Evolutionary conservation across 2,329 filamentous ascomycete species (phyloP).

Genomic region (Penicillium digitatum): DNA sequence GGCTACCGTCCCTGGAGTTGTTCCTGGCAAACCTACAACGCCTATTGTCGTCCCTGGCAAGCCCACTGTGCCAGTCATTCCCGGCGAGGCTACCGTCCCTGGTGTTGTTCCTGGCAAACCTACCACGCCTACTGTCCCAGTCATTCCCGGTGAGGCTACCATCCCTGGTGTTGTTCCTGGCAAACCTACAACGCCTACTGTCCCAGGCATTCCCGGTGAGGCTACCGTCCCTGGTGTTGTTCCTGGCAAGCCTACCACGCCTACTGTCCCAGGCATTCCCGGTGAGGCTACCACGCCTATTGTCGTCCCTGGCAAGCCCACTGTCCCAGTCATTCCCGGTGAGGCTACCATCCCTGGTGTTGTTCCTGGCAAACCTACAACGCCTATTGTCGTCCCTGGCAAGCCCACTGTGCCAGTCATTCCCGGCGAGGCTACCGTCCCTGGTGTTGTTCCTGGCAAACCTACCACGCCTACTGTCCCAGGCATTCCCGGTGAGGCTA

Average conservation of each 20-base stretch:
- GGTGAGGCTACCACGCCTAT: background rate
- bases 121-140: background rate
- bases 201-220: background rate
- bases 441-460: background rate
- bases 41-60: too few relatives aligned
- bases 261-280: background rate
- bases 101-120: background rate
- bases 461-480: background rate
- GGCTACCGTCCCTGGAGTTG: background rate
- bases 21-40: background rate
- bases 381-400: background rate
- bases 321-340: background rate
- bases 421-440: conserved; percentile 1
- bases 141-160: background rate
- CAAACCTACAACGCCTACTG: background rate
- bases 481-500: background rate
- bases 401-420: background rate
- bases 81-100: background rate
- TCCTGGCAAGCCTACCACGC: background rate
- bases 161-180: background rate
- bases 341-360: background rate
- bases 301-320: background rate
- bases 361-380: background rate
- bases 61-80: too few relatives aligned
- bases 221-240: background rate